phyloP scores from a whole-genome alignment of 805 yeast species.

The Ogataea glucozyma region DNA sequence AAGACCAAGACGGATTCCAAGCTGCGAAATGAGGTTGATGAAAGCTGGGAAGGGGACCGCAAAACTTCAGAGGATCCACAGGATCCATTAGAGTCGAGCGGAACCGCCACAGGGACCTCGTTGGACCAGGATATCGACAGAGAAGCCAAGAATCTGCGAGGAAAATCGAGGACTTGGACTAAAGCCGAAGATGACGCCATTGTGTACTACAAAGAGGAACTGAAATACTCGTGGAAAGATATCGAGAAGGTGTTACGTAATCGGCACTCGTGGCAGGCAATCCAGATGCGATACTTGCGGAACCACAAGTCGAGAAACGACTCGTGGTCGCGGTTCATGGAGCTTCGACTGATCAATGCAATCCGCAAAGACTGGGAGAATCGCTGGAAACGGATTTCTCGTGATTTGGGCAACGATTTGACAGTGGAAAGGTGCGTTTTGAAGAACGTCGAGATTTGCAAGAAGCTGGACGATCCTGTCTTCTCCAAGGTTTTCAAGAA shows the following conservation, averaged over 20 bases:
- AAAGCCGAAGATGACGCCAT: slow-evolving; percentile 39
- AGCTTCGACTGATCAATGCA: slow-evolving; percentile 31
- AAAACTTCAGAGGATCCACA: too few species aligned
- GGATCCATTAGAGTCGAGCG: too few species aligned
- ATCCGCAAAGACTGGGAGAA: slow-evolving; percentile 42
- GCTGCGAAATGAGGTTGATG: too few species aligned
- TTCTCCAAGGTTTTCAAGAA: slow-evolving; percentile 29
- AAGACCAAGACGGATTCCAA: slow-evolving; percentile 7
- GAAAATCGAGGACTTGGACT: slow-evolving; percentile 33
- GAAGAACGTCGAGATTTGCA: slow-evolving; percentile 35
- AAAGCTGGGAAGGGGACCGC: too few species aligned
- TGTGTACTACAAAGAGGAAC: slow-evolving; percentile 39
- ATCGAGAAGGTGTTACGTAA: slow-evolving; percentile 35
- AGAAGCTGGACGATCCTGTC: slow-evolving; percentile 31
- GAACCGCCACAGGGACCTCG: too few species aligned
- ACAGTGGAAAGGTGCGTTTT: slow-evolving; percentile 33
- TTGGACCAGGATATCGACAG: slow-evolving; percentile 7
- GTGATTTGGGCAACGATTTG: slow-evolving; percentile 34
- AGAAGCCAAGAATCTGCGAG: slow-evolving; percentile 7
- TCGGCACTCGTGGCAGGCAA: slow-evolving; percentile 46
- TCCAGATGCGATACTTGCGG: slow-evolving; percentile 48
- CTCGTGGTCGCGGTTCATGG: slow-evolving; percentile 39
- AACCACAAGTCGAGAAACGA: slow-evolving; percentile 39
- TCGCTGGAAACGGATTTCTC: slow-evolving; percentile 41
- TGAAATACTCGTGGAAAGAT: slow-evolving; percentile 40